Conservation (phyloP, 495 filamentous ascomycete species). For the Tetracladium setigerum region DNA sequence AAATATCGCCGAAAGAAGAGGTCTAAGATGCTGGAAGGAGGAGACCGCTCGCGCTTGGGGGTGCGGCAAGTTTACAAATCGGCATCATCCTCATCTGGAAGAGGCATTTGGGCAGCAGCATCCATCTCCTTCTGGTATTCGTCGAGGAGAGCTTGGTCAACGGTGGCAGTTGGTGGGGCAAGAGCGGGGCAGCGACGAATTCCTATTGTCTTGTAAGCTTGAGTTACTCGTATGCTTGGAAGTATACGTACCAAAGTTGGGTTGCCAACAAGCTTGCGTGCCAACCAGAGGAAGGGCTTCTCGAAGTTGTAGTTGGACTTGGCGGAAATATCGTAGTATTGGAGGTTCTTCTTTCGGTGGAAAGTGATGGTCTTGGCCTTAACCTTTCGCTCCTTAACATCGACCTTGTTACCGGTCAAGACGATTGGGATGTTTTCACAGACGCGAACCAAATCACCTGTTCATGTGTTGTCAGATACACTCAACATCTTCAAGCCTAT, state of each 20-base stretch:
- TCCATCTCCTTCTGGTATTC: conserved; percentile 87
- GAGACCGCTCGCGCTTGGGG: conserved; percentile 1
- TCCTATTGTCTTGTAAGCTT: conserved; percentile 49
- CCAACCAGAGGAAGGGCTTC: conserved; percentile 99
- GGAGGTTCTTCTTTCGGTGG: conserved; percentile 99
- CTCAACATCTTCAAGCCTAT: neutral
- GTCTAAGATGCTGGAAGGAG: conserved; percentile 22
- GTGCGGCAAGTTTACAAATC: conserved; percentile 34
- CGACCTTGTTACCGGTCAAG: conserved; percentile 98
- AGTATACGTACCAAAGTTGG: conserved; percentile 61
- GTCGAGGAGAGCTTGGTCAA: conserved; percentile 73
- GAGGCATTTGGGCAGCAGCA: conserved; percentile 70
- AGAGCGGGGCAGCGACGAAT: conserved; percentile 93
- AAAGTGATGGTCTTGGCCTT: conserved; percentile 99
- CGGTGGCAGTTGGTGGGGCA: conserved; percentile 81
- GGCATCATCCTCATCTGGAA: conserved; percentile 93
- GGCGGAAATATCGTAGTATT: conserved; percentile 99
- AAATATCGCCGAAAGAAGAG: conserved; percentile 20
- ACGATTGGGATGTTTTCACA: conserved; percentile 99
- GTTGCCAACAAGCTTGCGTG: conserved; percentile 96
- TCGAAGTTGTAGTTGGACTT: conserved; percentile 99
- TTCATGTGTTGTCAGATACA: conserved; percentile 13
- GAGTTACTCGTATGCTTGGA: neutral
- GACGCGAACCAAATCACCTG: conserved; percentile 97
- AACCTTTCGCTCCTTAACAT: conserved; percentile 99